phyloP scores from a whole-genome alignment of 768 basidiomycete genomes.

The Tubosaeta sp. region DNA sequence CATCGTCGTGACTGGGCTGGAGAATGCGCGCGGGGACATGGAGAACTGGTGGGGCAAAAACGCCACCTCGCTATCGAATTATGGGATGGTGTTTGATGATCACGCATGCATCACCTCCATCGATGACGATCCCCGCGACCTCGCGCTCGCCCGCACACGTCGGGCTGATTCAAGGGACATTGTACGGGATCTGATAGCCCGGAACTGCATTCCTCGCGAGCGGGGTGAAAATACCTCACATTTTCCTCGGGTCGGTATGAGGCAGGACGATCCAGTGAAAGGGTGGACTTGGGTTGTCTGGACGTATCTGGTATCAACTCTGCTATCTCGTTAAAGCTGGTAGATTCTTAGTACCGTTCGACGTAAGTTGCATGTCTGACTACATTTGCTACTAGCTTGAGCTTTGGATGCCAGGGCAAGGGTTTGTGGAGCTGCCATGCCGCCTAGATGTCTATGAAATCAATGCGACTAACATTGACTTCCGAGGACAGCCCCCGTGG shows the following conservation, averaged over 20 bases:
- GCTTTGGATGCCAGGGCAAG: neutral
- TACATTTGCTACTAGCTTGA: neutral
- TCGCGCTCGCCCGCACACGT: slow-evolving; percentile 10
- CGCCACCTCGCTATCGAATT: slow-evolving; percentile 9
- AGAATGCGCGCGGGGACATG: slow-evolving; percentile 31
- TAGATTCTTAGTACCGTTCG: neutral
- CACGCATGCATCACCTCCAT: slow-evolving; percentile 34
- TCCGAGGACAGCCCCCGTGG: neutral
- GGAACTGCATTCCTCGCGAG: slow-evolving; percentile 12
- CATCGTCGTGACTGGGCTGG: slow-evolving; percentile 39
- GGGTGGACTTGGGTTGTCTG: slow-evolving; percentile 13
- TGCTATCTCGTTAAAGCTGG: neutral
- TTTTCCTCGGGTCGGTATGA: neutral
- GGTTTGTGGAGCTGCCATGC: neutral
- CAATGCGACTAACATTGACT: neutral
- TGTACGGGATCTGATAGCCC: slow-evolving; percentile 23
- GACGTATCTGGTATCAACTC: slow-evolving; percentile 13
- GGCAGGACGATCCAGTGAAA: neutral
- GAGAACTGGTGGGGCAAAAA: slow-evolving; percentile 35
- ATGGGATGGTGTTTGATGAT: slow-evolving; percentile 26
- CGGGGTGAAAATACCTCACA: neutral
- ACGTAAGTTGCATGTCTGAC: neutral
- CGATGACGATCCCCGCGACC: slow-evolving; percentile 19
- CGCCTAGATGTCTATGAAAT: neutral
- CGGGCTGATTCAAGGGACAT: slow-evolving; percentile 21